These are phyloP conservation scores for Calvatia gigantea DNA, from an alignment of 768 basidiomycete species.

Conservation along the genomic window DNA sequence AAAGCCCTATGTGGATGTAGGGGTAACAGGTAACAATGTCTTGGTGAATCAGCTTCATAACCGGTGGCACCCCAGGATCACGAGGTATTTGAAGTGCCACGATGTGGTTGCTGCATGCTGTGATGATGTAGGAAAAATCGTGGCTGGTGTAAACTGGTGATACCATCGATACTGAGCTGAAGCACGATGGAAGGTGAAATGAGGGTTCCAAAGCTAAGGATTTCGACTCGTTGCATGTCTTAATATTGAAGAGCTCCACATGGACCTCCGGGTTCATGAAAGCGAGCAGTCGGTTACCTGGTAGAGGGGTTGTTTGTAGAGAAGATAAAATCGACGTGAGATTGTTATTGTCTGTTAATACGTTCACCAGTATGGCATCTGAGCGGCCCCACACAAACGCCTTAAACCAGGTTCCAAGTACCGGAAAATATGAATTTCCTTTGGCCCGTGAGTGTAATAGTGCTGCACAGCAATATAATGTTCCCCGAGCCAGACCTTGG, in stretches of 20 bases:
- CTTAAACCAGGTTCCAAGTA: background rate
- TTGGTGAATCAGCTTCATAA: background rate
- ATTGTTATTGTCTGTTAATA: background rate
- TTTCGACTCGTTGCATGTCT: background rate
- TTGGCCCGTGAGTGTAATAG: background rate
- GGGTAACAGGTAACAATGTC: background rate
- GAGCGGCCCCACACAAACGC: background rate
- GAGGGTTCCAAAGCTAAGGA: background rate
- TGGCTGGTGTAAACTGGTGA: background rate
- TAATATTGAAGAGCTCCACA: background rate
- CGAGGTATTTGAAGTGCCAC: background rate
- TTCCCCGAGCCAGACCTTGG: background rate
- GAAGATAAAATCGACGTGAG: background rate
- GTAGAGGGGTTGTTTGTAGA: background rate
- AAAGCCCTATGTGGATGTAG: background rate
- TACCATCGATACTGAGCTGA: background rate
- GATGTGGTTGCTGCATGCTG: background rate
- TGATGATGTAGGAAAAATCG: background rate
- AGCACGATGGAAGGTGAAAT: background rate
- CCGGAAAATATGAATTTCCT: background rate
- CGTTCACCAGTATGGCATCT: background rate
- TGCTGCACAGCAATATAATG: background rate
- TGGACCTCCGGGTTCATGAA: background rate
- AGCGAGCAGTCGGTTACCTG: background rate
- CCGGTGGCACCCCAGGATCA: background rate